Evolutionary conservation across 1,139 yeast genomes (phyloP), one percentile per base, ranked within the genome.

Genomic region (Yamadazyma atlantica): DNA sequence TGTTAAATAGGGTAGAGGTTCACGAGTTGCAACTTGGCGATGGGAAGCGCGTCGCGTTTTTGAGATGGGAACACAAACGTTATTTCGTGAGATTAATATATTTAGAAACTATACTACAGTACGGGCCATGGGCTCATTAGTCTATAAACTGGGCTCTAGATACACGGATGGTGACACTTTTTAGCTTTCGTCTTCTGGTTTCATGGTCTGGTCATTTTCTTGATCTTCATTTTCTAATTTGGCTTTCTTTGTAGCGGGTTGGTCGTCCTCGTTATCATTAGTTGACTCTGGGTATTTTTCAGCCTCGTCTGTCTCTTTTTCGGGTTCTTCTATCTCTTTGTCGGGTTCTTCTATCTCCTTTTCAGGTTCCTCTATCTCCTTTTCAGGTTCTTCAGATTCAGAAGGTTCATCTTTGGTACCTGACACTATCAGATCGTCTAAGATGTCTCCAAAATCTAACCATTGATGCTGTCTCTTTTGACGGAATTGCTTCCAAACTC

Each of bases 381-480:
- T 31, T 16, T 29, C 36, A 16, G 12, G 22, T 19, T 35, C 29
- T 36, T 29, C 32, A 34, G 39, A 18, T 38, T 45, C 2, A 40
- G 34, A 18, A 22, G 14, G 18, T 13, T 27, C 35, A 17, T 4
- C 8, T 34, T 35, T 21, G 18, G 33, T 17, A 56, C 44, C 41
- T 8, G 26, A 23, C 6, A 23, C 26, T 7, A 49, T 46, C 22
- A 49, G 53, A 12, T 49, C 43, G 3, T 48, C 48, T 14, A 58
- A 42, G 26, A 44, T 37, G 3, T 18, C 26, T 10, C 55, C 49
- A 47, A 60, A 46, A 8, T 44, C 33, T 10, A 59, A 37, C 64
- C 64, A 60, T 2, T 42, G 33, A 15, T 38, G 33, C 13, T 34
- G 35, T 39, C 37, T 35, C 35, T 40, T 37, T 32, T 33, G 32